A percentile compares a stretch with the other conserved stretches of the same genome.
These are phyloP conservation scores for Ophiocordyceps camponoti-floridani DNA, from an alignment of 2,329 filamentous ascomycete genomes.

Conservation along the genomic window DNA sequence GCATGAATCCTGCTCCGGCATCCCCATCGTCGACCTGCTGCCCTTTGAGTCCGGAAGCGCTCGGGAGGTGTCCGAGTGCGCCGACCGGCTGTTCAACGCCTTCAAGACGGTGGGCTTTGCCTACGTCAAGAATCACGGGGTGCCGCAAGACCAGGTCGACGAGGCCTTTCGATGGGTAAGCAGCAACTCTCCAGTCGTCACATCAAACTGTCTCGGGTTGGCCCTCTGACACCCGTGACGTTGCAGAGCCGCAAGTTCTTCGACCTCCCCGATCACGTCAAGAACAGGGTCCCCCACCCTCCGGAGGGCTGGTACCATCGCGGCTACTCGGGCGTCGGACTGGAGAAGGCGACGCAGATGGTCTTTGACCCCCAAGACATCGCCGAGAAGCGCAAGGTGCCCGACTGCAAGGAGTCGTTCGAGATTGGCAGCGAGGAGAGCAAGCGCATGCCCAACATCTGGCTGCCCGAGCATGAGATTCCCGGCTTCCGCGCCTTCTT, in stretches of 20 bases:
- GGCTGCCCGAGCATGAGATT: conserved; percentile 6
- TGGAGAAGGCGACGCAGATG: conserved; percentile 14
- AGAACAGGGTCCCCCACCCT: conserved; percentile 12
- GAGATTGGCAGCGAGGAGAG: conserved; percentile 17
- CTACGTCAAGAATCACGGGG: conserved; percentile 15
- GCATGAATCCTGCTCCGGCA: conserved; percentile 1
- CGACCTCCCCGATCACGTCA: conserved; percentile 10
- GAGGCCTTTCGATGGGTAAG: conserved; percentile 18
- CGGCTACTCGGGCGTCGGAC: conserved; percentile 14
- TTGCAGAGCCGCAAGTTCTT: conserved; percentile 11
- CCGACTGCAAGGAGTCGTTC: conserved; percentile 20
- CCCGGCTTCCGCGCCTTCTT: conserved; percentile 7
- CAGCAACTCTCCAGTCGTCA: not conserved
- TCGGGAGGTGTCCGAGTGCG: conserved; percentile 2
- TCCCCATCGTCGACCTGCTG: conserved; percentile 8
- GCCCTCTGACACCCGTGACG: not conserved
- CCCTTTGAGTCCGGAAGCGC: conserved; percentile 3
- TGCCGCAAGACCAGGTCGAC: conserved; percentile 15
- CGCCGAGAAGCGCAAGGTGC: conserved; percentile 9
- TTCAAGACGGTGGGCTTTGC: conserved; percentile 15
- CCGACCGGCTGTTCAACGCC: conserved; percentile 9
- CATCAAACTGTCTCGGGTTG: not conserved
- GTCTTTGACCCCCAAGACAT: conserved; percentile 10
- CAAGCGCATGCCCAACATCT: conserved; percentile 8
- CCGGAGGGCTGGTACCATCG: conserved; percentile 14